Percentiles rank a stretch among this genome's conserved stretches.
Evolutionary conservation across 139 green algal species (phyloP).

Genomic region (Chlamydomonas sphaeroides): DNA sequence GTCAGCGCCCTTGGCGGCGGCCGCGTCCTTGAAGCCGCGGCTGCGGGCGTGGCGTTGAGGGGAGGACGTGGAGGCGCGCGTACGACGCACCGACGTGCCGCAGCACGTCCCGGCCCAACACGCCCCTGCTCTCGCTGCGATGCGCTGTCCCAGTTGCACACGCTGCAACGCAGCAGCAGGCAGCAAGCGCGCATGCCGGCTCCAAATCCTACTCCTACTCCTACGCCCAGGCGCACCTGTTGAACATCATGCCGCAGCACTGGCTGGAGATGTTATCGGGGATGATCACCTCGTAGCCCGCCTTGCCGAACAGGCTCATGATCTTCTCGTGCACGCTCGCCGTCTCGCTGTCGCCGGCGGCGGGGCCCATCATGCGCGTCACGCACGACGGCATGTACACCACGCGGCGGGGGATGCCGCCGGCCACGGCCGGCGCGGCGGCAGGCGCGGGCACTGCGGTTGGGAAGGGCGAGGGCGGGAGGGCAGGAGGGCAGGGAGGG

Average conservation of each 20-base stretch:
- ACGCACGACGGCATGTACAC: slow-evolving; percentile 95
- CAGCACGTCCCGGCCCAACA: too few species aligned
- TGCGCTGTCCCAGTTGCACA: too few species aligned
- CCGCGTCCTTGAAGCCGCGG: slow-evolving; percentile 88
- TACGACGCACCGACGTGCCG: too few species aligned
- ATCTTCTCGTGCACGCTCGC: slow-evolving; percentile 91
- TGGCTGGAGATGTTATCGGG: slow-evolving; percentile 76
- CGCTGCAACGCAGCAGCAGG: too few species aligned
- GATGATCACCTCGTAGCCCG: slow-evolving; percentile 84
- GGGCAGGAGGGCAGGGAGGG: background rate
- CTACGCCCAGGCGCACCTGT: slow-evolving; percentile 46
- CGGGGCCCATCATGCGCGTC: slow-evolving; percentile 95
- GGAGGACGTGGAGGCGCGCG: too few species aligned
- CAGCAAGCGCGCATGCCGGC: too few species aligned
- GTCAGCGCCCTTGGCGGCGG: slow-evolving; percentile 59
- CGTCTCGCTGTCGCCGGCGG: slow-evolving; percentile 72
- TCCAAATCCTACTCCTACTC: too few species aligned
- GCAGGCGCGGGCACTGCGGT: slow-evolving; percentile 36
- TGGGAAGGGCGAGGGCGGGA: background rate
- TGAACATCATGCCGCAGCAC: slow-evolving; percentile 98
- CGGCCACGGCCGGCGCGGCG: background rate
- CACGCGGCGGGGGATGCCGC: slow-evolving; percentile 72
- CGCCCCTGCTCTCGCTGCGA: too few species aligned
- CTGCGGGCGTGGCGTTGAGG: slow-evolving; percentile 13
- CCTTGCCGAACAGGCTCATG: slow-evolving; percentile 91